Evolutionary conservation across 805 yeast species (phyloP), one percentile per base, ranked within the genome.

Genomic region (Metschnikowia borealis): DNA sequence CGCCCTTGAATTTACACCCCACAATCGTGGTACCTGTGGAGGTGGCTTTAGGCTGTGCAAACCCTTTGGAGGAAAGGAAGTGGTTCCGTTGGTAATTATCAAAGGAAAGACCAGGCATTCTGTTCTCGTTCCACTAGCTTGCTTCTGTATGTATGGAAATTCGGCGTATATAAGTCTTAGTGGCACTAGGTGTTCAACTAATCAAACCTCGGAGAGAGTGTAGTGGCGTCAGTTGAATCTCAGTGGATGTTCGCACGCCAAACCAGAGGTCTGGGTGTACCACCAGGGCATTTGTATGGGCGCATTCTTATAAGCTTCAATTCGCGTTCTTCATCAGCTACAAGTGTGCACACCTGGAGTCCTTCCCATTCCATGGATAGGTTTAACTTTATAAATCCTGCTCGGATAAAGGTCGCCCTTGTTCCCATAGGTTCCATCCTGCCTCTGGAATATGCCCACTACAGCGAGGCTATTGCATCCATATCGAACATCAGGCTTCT

Each of bases 1-100:
- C 99, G 54, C 89, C 92, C 48, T 87, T 75, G 70, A 87, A 92
- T 64, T 86, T 87, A 66, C 96, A 88, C 46, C 99, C 99, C 21
- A 94, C 99, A 74, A 94, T 94, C 0, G 99, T 94, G n/a, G 99
- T 94, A 75, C 99, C 99, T 1, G 99, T 94, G 20, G 97, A 89
- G 1, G 99, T 94, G 35, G 96, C 96, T 56, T 78, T 85, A 48
- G 98, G 97, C 34, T 82, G 74, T 3, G 84, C 81, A 61, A 79
- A 81, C 11, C 97, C 96, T 56, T 82, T 78, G 20, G 85, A 74
- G 15, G 86, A 77, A 48, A 94, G 77, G 58, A 73, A 83, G 52
- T 80, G 81, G 70, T 94, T 94, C 77, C 99, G 86, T 68, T 89
- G 96, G 68, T 80, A 88, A 70, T 94, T 91, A 62, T 92, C 98